These are phyloP conservation scores for Paratinospora sagittata DNA, from an alignment of 164 flowering plant species.

Conservation along the genomic window DNA sequence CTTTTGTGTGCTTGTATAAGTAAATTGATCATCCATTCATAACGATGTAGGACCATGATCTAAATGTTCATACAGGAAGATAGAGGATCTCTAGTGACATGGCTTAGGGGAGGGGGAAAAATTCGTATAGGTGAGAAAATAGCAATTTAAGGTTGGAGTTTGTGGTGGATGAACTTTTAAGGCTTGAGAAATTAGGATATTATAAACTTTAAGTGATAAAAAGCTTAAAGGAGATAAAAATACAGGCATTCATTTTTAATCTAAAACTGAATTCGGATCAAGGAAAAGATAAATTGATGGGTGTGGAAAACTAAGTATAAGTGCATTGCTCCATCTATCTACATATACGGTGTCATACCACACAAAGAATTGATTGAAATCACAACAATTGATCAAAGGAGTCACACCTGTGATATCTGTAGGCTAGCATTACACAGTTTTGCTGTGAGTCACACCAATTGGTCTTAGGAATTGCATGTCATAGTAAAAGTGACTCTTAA, in stretches of 20 bases:
- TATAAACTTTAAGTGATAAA: not conserved
- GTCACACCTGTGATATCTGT: too few species aligned
- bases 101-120: not conserved
- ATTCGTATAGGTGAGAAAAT: not conserved
- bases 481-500: not conserved
- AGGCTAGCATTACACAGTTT: too few species aligned
- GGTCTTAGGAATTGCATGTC: too few species aligned
- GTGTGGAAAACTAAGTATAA: not conserved
- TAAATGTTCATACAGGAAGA: not conserved
- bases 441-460: too few species aligned
- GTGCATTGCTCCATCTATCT: too few species aligned
- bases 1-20: too few species aligned
- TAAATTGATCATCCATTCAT: too few species aligned
- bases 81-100: not conserved
- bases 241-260: not conserved
- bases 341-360: not conserved
- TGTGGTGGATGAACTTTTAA: too few species aligned
- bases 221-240: not conserved
- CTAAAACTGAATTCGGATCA: not conserved
- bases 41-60: not conserved
- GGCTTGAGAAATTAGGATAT: not conserved
- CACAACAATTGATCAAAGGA: too few species aligned
- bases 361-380: too few species aligned
- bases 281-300: not conserved
- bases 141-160: not conserved